Conservation (phyloP, 805 yeast genomes). For the Myxozyma sirexii region DNA sequence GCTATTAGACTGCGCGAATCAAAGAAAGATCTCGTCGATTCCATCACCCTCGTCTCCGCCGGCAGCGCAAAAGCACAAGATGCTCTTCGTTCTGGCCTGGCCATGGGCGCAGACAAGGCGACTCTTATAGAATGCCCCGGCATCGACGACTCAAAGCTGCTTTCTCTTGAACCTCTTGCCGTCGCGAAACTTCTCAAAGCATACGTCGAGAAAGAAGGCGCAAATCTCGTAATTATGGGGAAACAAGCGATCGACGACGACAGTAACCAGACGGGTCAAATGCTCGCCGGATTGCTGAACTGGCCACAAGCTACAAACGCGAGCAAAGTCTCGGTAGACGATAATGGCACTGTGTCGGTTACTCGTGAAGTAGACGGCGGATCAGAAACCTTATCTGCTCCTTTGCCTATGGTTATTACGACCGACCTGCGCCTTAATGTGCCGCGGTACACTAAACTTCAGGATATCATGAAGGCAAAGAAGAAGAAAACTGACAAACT, state of each 20-base stretch:
- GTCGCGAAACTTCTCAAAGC: conserved; percentile 84
- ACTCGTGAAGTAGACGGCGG: conserved; percentile 97
- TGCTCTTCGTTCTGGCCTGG: conserved; percentile 82
- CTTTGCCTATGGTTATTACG: conserved; percentile 82
- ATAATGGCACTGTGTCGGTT: conserved; percentile 55
- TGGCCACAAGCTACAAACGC: conserved; percentile 99
- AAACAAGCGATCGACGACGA: conserved; percentile 98
- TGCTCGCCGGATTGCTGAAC: conserved; percentile 86
- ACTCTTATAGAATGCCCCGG: conserved; percentile 70
- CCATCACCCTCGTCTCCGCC: conserved; percentile 86
- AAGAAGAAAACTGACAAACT: conserved; percentile 83
- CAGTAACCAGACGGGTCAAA: conserved; percentile 92
- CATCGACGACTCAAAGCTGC: conserved; percentile 41
- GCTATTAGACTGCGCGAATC: conserved; percentile 76
- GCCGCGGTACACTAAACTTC: conserved; percentile 94
- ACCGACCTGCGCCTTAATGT: conserved; percentile 92
- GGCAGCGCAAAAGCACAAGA: conserved; percentile 89
- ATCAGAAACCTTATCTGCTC: conserved; percentile 74
- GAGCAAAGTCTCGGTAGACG: conserved; percentile 71
- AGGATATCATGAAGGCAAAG: conserved; percentile 97
- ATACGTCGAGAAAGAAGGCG: conserved; percentile 66
- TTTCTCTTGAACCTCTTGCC: conserved; percentile 73
- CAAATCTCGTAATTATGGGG: conserved; percentile 85
- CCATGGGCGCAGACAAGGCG: conserved; percentile 90
- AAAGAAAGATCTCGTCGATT: conserved; percentile 66